These are phyloP conservation scores for Podaxis rugospora DNA, from an alignment of 768 basidiomycete genomes.

Conservation along the genomic window DNA sequence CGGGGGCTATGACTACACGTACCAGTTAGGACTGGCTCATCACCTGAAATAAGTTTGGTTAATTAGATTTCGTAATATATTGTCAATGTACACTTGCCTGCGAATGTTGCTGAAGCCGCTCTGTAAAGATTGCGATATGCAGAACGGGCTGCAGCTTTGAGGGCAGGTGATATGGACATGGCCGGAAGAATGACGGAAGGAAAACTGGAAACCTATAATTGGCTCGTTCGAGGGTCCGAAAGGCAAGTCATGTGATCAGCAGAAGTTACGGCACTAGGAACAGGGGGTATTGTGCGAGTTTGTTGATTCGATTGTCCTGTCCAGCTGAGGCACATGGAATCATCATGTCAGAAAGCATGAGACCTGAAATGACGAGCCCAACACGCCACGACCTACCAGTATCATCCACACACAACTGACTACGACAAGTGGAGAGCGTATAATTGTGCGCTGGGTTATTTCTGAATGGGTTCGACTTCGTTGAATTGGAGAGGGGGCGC, in stretches of 20 bases:
- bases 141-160: slow-evolving; percentile 64
- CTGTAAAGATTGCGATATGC: slow-evolving; percentile 72
- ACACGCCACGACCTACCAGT: no score
- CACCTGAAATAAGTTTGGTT: slow-evolving; percentile 36
- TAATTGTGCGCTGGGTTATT: not conserved
- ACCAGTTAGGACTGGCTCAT: slow-evolving; percentile 55
- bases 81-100: slow-evolving; percentile 35
- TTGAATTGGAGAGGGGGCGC: slow-evolving; percentile 31
- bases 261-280: not conserved
- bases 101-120: slow-evolving; percentile 62
- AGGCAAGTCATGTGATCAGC: slow-evolving; percentile 17
- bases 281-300: not conserved
- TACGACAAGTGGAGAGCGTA: not conserved
- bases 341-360: not conserved
- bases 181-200: slow-evolving; percentile 11
- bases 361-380: not conserved
- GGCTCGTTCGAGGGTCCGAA: slow-evolving; percentile 9
- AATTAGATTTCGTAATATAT: not conserved
- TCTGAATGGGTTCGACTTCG: slow-evolving; percentile 21
- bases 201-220: slow-evolving; percentile 22
- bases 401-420: not conserved
- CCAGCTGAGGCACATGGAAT: not conserved
- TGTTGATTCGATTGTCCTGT: not conserved
- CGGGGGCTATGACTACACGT: not conserved
- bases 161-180: slow-evolving; percentile 54